Percentiles rank a stretch among this genome's conserved stretches.
phyloP scores from a whole-genome alignment of 148 eudicot species.

The Nepenthes mirabilis region DNA sequence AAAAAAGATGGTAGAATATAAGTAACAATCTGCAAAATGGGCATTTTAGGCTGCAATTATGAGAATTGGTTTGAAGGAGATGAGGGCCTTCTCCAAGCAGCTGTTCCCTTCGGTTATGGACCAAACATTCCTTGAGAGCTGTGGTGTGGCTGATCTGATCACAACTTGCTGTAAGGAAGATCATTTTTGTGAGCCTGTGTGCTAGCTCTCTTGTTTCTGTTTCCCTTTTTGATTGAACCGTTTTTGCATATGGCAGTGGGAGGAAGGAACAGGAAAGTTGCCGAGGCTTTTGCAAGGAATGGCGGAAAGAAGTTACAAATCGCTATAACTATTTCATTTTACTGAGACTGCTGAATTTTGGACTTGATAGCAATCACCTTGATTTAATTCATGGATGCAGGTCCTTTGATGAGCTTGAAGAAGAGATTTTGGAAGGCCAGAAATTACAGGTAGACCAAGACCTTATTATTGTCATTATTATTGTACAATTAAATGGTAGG shows the following conservation, averaged over 20 bases:
- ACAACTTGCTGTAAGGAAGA: conserved; percentile 78
- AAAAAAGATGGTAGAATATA: neutral
- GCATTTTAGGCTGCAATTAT: conserved; percentile 83
- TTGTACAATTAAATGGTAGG: neutral
- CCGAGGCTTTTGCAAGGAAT: conserved; percentile 80
- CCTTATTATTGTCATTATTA: neutral
- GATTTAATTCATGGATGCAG: conserved; percentile 18
- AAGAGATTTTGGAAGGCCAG: conserved; percentile 90
- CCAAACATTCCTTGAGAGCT: conserved; percentile 86
- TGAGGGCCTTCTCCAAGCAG: conserved; percentile 90
- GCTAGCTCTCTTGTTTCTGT: neutral
- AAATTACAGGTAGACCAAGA: conserved; percentile 56
- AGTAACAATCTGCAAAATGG: neutral
- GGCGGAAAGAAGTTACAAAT: conserved; percentile 59
- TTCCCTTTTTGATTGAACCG: neutral
- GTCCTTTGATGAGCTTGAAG: conserved; percentile 88
- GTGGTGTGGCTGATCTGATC: conserved; percentile 96
- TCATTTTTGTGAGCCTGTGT: neutral
- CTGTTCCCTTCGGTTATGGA: conserved; percentile 77
- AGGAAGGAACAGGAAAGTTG: conserved; percentile 90
- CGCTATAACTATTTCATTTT: neutral
- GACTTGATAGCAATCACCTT: neutral
- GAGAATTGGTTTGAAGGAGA: conserved; percentile 95
- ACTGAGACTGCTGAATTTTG: neutral
- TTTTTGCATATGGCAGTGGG: conserved; percentile 44